A percentile compares a stretch with the other conserved stretches of the same genome.
Conservation (phyloP, 2,329 filamentous ascomycete species). For the Blastomyces emzantsi region DNA sequence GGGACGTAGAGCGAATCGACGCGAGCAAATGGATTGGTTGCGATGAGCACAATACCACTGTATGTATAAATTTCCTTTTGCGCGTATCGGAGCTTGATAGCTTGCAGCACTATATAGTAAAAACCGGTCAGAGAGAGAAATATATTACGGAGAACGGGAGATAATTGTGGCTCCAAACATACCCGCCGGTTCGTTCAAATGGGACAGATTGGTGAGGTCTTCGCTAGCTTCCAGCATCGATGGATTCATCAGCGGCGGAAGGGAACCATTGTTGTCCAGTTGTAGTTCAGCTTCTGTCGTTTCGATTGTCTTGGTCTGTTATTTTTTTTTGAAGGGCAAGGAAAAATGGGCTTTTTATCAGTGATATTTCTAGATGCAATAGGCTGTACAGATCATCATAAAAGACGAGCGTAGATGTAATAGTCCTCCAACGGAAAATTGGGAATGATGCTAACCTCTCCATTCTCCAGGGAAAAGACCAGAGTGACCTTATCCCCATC, state of each 20-base stretch:
- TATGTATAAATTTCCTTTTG: conserved; percentile 99
- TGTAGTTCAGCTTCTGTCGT: conserved; percentile 68
- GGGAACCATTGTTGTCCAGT: conserved; percentile 62
- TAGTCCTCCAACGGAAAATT: conserved; percentile 11
- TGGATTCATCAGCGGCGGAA: conserved; percentile 96
- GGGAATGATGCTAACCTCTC: conserved; percentile 56
- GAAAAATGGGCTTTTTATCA: conserved; percentile 1
- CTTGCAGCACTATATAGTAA: conserved; percentile 71
- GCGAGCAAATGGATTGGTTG: conserved; percentile 93
- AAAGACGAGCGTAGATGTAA: not conserved
- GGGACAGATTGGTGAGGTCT: conserved; percentile 92
- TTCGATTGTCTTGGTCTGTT: conserved; percentile 67
- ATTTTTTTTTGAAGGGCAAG: not conserved
- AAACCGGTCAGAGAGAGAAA: conserved; percentile 19
- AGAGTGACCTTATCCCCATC: conserved; percentile 81
- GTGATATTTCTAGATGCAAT: conserved; percentile 16
- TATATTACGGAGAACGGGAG: conserved; percentile 8
- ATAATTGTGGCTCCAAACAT: conserved; percentile 28
- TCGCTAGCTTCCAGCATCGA: conserved; percentile 97
- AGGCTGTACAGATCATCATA: conserved; percentile 5
- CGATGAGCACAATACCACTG: conserved; percentile 96
- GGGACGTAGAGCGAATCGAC: conserved; percentile 98
- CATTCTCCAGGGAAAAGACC: conserved; percentile 83
- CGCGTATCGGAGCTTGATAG: conserved; percentile 90
- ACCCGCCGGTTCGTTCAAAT: conserved; percentile 98